Base-by-base conservation (phyloP, 768 basidiomycete genomes). In the Phlegmacium glaucopus region DNA sequence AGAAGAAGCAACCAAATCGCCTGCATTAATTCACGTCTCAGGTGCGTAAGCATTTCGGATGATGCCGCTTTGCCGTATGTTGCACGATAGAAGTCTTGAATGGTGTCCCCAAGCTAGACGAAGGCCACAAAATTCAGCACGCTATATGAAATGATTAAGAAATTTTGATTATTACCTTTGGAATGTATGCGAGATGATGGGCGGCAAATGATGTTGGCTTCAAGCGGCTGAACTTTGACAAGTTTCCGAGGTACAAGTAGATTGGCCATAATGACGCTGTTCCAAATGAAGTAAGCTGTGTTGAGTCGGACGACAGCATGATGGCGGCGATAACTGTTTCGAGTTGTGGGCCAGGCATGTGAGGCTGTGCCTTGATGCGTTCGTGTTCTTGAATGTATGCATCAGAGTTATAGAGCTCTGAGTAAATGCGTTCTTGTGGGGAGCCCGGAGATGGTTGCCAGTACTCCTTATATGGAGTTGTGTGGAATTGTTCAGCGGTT, bases 141-240 rank as follows among this genome's bases (percentile, higher is more conserved):
- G 13, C 17, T 22, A 17, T 13, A 8, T 27, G 40, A 30, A 26
- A 41, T 9, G 22, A 12, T 12, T 8, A n/a, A 35, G 26, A 5
- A 9, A 25, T 25, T n/a, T n/a, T n/a, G n/a, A n/a, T n/a, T n/a
- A n/a, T n/a, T n/a, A 62, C 59, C 49, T 59, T 57, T 0, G 70
- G 72, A 32, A 78, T 64, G 53, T 75, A 76, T 2, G 68, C 72
- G 4, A 74, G 13, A 45, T 72, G 72, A 46, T 77, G 68, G 6
- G 58, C 59, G 3, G 68, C 57, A 18, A 57, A 52, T 0, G 57
- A 55, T 4, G 43, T 49, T 1, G 71, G 71, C 25, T 61, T 58
- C 2, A 46, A 47, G 0, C 66, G 57, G 0, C 44, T 52, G 49
- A 74, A 75, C 50, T 78, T 77, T 1, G 74, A 74, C 13, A 58